Evolutionary conservation across 1,139 yeast genomes (phyloP), one percentile per base, ranked within the genome.

Genomic region (Blastobotrys illinoisensis): DNA sequence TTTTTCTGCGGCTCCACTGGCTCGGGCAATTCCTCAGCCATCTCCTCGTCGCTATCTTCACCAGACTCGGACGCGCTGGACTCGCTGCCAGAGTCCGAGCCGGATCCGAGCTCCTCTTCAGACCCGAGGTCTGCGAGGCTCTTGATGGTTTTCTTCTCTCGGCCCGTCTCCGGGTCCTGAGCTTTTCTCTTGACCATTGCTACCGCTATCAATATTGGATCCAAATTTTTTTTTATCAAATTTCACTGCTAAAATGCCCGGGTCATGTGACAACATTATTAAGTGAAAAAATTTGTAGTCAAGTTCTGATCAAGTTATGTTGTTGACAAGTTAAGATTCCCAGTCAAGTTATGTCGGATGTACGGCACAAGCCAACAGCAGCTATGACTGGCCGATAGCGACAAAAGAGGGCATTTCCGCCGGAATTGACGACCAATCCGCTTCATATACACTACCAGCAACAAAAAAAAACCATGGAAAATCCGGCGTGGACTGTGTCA

Each of bases 171-270:
- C 9, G 20, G 52, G 18, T 23, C 43, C 26, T 49, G 49, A 55
- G 43, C 56, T 56, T 50, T 55, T 55, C 57, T 48, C 47, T 55
- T 54, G 54, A 53, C 58, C 55, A 53, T 54, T 5, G 13, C 13
- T 21, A 21, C 6, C 16, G 44, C 43, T 47, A 32, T 46, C 46
- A 19, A 2, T 44, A 18, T 19, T 24, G 23, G 23, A 44, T n/a
- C 16, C 46, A 28, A 24, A 26, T 43, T 40, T 16, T 49, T 19
- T 40, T 28, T 47, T 47, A 19, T 47, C 46, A 20, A 44, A 20
- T 44, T 44, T 44, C n/a, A 9, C n/a, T 9, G 6, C 9, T 4
- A 20, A 20, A 20, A 43, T 43, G 9, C 7, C 9, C 26, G n/a
- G 16, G 26, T 20, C 24, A 44, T 6, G 46, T 23, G 24, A 19